A percentile compares a stretch with the other conserved stretches of the same genome.
Conservation (phyloP, 2,329 filamentous ascomycete genomes). For the Zasmidium citrigriseum region DNA sequence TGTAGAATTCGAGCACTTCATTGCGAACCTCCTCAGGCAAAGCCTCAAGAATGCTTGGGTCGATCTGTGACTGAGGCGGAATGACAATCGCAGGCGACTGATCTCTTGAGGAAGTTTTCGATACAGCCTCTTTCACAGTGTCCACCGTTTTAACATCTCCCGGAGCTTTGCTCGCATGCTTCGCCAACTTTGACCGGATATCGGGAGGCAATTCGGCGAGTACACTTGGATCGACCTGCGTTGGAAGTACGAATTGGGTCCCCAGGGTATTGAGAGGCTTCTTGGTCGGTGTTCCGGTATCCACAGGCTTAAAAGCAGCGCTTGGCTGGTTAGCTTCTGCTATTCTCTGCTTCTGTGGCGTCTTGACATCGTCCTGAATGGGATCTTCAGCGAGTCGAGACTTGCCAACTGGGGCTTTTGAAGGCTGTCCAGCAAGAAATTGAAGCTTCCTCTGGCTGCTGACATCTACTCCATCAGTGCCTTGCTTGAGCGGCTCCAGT, state of each 20-base stretch:
- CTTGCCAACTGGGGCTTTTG: conserved; percentile 30
- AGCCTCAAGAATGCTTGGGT: conserved; percentile 79
- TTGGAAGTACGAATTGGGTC: conserved; percentile 89
- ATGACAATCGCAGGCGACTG: conserved; percentile 37
- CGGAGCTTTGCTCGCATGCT: conserved; percentile 46
- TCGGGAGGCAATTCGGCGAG: conserved; percentile 80
- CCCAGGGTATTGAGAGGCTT: conserved; percentile 76
- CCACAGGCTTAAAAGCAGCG: conserved; percentile 37
- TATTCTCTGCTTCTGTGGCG: conserved; percentile 35
- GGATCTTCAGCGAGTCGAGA: conserved; percentile 36
- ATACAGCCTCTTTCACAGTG: conserved; percentile 11
- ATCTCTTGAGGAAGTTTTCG: conserved; percentile 27
- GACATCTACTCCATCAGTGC: conserved; percentile 55
- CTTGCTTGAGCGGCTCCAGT: conserved; percentile 73
- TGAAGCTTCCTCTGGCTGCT: conserved; percentile 77
- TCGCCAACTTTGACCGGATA: conserved; percentile 74
- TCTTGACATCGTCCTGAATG: conserved; percentile 50
- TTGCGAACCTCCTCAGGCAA: conserved; percentile 83
- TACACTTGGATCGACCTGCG: conserved; percentile 77
- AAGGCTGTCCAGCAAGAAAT: conserved; percentile 61
- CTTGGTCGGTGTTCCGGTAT: conserved; percentile 52
- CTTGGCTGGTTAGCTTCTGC: conserved; percentile 32
- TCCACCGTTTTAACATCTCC: conserved; percentile 6
- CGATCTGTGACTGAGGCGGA: conserved; percentile 73
- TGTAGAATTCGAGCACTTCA: conserved; percentile 77